phyloP scores from a whole-genome alignment of 2,329 filamentous ascomycete genomes.

The Aspergillus proliferans region DNA sequence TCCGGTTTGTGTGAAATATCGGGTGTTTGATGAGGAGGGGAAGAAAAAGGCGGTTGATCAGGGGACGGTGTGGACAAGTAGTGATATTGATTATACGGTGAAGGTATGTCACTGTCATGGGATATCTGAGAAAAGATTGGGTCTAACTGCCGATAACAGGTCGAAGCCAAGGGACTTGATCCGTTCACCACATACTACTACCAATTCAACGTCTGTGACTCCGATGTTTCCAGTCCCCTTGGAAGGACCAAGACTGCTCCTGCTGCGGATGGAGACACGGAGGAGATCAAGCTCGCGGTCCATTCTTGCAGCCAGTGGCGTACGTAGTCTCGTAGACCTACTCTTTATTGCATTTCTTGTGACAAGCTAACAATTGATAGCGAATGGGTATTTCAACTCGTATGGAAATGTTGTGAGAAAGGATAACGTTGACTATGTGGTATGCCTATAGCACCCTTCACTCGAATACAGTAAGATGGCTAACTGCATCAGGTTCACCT shows the following conservation, averaged over 20 bases:
- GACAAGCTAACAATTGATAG: no score
- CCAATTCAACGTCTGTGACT: constrained; percentile 63
- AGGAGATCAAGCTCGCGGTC: constrained; percentile 57
- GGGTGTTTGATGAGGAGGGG: not conserved
- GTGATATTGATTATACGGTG: constrained; percentile 69
- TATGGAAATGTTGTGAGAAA: no score
- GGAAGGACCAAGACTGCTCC: constrained; percentile 68
- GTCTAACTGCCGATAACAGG: constrained; percentile 27
- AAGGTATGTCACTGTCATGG: constrained; percentile 22
- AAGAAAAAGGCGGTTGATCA: constrained; percentile 46
- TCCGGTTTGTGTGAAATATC: no score
- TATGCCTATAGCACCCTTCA: no score
- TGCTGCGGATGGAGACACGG: constrained; percentile 48
- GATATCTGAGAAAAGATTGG: no score
- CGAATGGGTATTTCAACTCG: no score
- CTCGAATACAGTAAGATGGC: no score
- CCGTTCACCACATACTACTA: constrained; percentile 61
- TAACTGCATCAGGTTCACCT: no score
- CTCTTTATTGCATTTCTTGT: no score
- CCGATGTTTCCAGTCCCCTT: constrained; percentile 54
- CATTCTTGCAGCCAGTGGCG: constrained; percentile 44
- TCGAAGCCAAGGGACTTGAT: constrained; percentile 56
- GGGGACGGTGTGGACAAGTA: constrained; percentile 62
- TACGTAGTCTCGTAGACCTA: no score
- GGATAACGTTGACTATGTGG: no score